These are phyloP conservation scores for Sporobolomyces roseus DNA, from an alignment of 768 basidiomycete species.

Conservation along the genomic window DNA sequence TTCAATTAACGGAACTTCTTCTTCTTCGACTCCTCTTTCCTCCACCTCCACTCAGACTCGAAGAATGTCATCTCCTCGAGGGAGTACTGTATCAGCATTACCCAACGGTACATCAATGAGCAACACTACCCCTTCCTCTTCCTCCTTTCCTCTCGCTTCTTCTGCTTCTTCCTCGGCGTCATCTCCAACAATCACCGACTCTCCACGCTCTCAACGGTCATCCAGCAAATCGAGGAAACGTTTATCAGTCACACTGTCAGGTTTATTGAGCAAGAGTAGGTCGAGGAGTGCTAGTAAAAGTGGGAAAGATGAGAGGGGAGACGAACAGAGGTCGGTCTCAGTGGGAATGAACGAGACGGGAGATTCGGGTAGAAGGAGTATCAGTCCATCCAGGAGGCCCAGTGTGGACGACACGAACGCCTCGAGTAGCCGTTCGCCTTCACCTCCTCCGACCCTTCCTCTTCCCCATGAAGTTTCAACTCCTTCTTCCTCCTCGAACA, in stretches of 20 bases:
- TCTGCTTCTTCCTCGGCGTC: not conserved
- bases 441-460: not conserved
- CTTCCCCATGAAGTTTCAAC: not conserved
- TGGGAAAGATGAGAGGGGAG: not conserved
- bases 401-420: not conserved
- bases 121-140: too few relatives aligned
- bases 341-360: not conserved
- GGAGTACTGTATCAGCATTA: not conserved
- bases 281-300: constrained; percentile 4
- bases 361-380: not conserved
- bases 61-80: too few relatives aligned
- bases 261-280: constrained; percentile 15
- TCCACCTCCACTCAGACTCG: constrained; percentile 5
- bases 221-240: constrained; percentile 10
- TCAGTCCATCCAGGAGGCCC: constrained; percentile 3
- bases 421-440: not conserved
- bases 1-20: too few relatives aligned
- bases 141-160: not conserved
- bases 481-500: not conserved
- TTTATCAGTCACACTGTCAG: constrained; percentile 14
- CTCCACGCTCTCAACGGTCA: not conserved
- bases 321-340: constrained; percentile 3
- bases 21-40: too few relatives aligned
- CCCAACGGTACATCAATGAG: not conserved
- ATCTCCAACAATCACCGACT: not conserved